Evolutionary conservation across 164 flowering plant species (phyloP), one percentile per base, ranked within the genome.

Genomic region (Protea cynaroides): DNA sequence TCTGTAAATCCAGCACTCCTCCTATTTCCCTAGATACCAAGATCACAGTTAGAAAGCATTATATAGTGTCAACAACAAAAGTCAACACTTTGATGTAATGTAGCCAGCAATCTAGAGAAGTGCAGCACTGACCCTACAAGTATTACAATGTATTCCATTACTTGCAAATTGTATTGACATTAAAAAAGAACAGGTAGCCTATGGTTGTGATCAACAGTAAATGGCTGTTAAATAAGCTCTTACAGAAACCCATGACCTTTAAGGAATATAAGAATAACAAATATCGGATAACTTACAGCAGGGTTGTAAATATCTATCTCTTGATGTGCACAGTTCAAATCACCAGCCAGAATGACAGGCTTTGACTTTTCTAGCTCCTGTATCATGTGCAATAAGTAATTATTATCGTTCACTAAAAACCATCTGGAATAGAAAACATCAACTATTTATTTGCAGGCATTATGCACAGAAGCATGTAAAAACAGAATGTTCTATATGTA

Each of bases 341-440:
- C 99, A 65, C 99, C 99, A 34, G 96, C 89, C 84, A 95, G 76
- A 76, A 95, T 86, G 59, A 95, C 99, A 69, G 99, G 99, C 75
- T 95, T 95, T 50, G 82, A 80, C 74, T 84, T 88, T 69, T 95
- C 97, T 52, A 95, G 83, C 64, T 95, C 97, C 99, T 95, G 87
- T 61, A 80, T 60, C 58, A 69, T 55, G 56, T 29, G 77, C 21
- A 40, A 7, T 24, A 58, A 72, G 44, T 49, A 62, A 19, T 15
- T 44, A 52, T 47, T 54, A 38, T 50, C 56, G 59, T 52, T 23
- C 61, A 64, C 15, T 10, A 52, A 7, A 38, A 55, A 51, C 64
- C 15, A 53, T 13, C 24, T 8, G 12, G 2, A 67, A 25, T 18
- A 49, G 53, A 52, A n/a, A n/a, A 1, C 18, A 63, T 23, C 49